Base-by-base conservation (phyloP, 192 early-diverging fungal species). In the Geranomyces variabilis region DNA sequence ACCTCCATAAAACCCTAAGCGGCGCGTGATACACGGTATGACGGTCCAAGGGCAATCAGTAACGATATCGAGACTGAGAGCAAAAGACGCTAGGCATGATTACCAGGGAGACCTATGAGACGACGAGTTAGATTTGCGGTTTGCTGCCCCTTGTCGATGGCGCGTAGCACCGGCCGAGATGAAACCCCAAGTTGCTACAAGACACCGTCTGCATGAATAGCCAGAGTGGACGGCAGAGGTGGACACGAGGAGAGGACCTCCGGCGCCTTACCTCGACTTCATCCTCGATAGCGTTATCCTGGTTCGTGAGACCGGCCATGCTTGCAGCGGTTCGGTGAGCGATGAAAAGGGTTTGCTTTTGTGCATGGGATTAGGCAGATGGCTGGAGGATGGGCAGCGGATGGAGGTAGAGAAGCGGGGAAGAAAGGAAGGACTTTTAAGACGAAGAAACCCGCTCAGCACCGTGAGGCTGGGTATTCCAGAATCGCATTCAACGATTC, bases 1-100 rank as follows among this genome's bases (percentile, higher is more conserved):
- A 76, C 69, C 57, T 76, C 75, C 75, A 76, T 70, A 55, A 76
- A 76, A 45, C 70, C 75, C 68, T 69, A 41, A 55, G 56, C 14
- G 36, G 22, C 29, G 49, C 12, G 8, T 8, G 14, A 64, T 43
- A 19, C 21, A 43, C 29, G 9, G 44, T 60, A 60, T 28, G 28
- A 33, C 15, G 58, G 31, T 8, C 29, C 28, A 33, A 7, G 5
- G 4, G 15, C 5, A 26, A 26, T 19, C 29, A 7, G 58, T 34
- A 60, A 26, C 36, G 36, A 41, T n/a, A n/a, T n/a, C n/a, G n/a
- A n/a, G n/a, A n/a, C n/a, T n/a, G 10, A 41, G 36, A 41, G 3
- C 36, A 34, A 26, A 29, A 7, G 29, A 3, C 3, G 51, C 24
- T 9, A 4, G n/a, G 19, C 24, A 47, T 60, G 6, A 26, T 34